Evolutionary conservation across 768 basidiomycete species (phyloP).

Genomic region (Podaxis mareebaensis): DNA sequence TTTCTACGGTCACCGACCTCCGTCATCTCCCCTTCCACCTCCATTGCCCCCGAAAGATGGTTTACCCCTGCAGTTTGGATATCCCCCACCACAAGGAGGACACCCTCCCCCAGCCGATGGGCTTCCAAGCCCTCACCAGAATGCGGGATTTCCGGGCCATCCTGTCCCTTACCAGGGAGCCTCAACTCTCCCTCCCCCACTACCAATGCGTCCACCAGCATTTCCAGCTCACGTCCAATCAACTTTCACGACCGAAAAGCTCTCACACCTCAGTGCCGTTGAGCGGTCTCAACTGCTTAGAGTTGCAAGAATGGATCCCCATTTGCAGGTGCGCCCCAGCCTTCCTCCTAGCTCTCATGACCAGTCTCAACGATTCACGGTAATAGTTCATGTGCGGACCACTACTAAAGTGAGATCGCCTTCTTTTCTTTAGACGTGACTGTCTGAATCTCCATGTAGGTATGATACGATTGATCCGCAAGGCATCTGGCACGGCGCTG

Average conservation of each 20-base stretch:
- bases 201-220: background rate
- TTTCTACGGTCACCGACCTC: slow-evolving; percentile 35
- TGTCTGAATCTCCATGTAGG: slow-evolving; percentile 31
- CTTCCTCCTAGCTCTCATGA: slow-evolving; percentile 8
- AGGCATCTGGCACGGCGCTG: slow-evolving; percentile 86
- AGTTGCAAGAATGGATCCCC: slow-evolving; percentile 72
- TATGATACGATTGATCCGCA: slow-evolving; percentile 85
- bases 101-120: slow-evolving; percentile 1
- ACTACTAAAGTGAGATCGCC: slow-evolving; percentile 50
- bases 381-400: slow-evolving; percentile 87
- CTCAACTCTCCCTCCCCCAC: background rate
- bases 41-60: slow-evolving; percentile 50
- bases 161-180: background rate
- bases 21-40: slow-evolving; percentile 46
- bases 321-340: slow-evolving; percentile 54
- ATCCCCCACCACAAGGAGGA: background rate
- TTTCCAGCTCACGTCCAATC: slow-evolving; percentile 25
- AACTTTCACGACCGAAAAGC: slow-evolving; percentile 36
- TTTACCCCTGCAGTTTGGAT: slow-evolving; percentile 14
- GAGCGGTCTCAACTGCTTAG: slow-evolving; percentile 64
- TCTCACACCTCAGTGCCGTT: slow-evolving; percentile 56
- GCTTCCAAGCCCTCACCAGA: background rate
- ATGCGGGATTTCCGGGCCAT: background rate
- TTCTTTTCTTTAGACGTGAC: slow-evolving; percentile 3
- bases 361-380: background rate